Evolutionary conservation across 257 asterid species (phyloP), one percentile per base, ranked within the genome.

Genomic region (Orobanche coerulescens): DNA sequence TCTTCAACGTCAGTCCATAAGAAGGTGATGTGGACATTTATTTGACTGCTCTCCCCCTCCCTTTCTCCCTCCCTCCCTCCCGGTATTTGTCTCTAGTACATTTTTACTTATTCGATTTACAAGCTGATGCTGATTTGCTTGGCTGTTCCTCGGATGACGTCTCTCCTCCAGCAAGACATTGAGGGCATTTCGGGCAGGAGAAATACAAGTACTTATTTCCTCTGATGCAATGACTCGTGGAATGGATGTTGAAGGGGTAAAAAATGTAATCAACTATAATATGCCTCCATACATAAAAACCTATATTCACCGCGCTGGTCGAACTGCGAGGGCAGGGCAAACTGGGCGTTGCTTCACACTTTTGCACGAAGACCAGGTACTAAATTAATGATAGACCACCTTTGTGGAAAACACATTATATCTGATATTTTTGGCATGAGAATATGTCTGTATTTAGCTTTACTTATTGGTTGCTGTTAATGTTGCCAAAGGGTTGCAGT

Each of bases 171-270:
- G 97, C 76, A 82, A 83, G 75, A 85, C 91, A 18, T 55, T 90
- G 71, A 87, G 71, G 75, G 85, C 89, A 64, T 90, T 87, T 67
- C 81, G 94, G 43, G 71, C 76, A 4, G 97, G 97, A 71, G 71
- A 82, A 67, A 69, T 76, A 23, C 79, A 81, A 69, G 94, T 90
- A 26, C 91, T 90, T 33, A 78, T 90, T 60, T 85, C 95, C 14
- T 87, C 97, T 51, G 96, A 90, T 76, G 91, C 89, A 48, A 85
- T 87, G 91, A 78, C 96, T 53, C 94, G 95, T 63, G 97, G 96
- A 58, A 90, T 87, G 97, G 97, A 90, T 68, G 90, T 90, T 66
- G 94, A 87, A 78, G 97, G 87, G 68, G 93, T 87, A 31, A 78
- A 67, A 65, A 90, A 83, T 75, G 91, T 90, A 61, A 82, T 90